Percentiles rank a stretch among this genome's conserved stretches.
These are phyloP conservation scores for Lentinula lateritia DNA, from an alignment of 768 basidiomycete species.

Conservation along the genomic window DNA sequence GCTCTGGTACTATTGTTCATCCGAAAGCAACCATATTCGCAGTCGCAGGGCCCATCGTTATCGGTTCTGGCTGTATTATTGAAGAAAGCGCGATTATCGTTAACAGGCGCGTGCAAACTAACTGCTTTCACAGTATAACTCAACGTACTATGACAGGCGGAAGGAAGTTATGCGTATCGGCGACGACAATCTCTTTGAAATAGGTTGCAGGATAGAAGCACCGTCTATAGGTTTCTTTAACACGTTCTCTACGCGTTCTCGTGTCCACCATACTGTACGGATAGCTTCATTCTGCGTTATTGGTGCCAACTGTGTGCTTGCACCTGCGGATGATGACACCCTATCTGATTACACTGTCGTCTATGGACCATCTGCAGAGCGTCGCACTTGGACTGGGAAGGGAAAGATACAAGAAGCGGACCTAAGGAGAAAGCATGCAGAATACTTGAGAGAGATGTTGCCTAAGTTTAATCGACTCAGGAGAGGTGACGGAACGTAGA, in stretches of 20 bases:
- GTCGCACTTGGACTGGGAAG: slow-evolving; percentile 80
- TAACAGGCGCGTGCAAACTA: slow-evolving; percentile 52
- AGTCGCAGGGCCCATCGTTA: slow-evolving; percentile 83
- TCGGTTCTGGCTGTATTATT: slow-evolving; percentile 84
- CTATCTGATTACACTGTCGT: slow-evolving; percentile 82
- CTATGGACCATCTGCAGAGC: slow-evolving; percentile 71
- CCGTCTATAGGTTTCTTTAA: slow-evolving; percentile 82
- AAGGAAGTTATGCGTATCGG: slow-evolving; percentile 93
- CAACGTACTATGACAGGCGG: slow-evolving; percentile 27
- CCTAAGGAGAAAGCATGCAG: slow-evolving; percentile 80
- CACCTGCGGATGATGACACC: slow-evolving; percentile 70
- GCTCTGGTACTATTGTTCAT: slow-evolving; percentile 86
- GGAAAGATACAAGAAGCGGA: slow-evolving; percentile 82
- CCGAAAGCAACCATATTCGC: slow-evolving; percentile 94
- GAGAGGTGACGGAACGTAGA: slow-evolving; percentile 16
- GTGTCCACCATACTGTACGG: slow-evolving; percentile 78
- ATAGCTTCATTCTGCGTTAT: slow-evolving; percentile 79
- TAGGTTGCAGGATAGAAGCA: slow-evolving; percentile 86
- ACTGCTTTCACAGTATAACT: background rate
- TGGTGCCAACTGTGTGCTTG: slow-evolving; percentile 75
- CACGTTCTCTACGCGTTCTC: slow-evolving; percentile 77
- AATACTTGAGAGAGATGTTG: slow-evolving; percentile 88
- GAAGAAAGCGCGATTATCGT: slow-evolving; percentile 90
- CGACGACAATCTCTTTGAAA: slow-evolving; percentile 90
- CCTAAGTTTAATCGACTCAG: slow-evolving; percentile 82